Percentiles rank a stretch among this genome's conserved stretches.
These are phyloP conservation scores for Lanmaoa pseudosensibilis DNA, from an alignment of 768 basidiomycete genomes.

Conservation along the genomic window DNA sequence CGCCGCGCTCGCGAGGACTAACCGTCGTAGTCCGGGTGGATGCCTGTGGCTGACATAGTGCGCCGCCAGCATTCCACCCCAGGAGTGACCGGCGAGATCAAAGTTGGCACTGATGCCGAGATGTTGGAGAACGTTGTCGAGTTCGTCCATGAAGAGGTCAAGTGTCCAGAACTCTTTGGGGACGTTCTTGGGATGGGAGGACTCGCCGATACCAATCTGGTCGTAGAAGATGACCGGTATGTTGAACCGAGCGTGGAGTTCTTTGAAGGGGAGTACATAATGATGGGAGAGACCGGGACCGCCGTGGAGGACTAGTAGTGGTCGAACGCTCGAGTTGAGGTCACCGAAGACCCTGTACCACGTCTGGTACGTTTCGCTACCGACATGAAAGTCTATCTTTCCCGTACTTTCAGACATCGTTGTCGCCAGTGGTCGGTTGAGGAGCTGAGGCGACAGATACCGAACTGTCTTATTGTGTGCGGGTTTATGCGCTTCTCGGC, in stretches of 20 bases:
- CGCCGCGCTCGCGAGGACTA: conserved; percentile 35
- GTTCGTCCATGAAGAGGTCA: conserved; percentile 54
- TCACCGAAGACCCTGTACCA: conserved; percentile 48
- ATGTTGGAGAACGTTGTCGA: conserved; percentile 46
- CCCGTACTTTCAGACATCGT: conserved; percentile 26
- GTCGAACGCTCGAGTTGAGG: conserved; percentile 31
- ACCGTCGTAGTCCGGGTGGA: conserved; percentile 39
- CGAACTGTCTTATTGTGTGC: background rate
- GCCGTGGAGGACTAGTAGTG: conserved; percentile 47
- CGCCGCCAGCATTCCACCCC: conserved; percentile 55
- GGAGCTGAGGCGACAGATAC: background rate
- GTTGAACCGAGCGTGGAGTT: conserved; percentile 31
- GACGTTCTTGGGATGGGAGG: conserved; percentile 40
- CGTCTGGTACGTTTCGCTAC: conserved; percentile 36
- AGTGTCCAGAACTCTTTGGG: conserved; percentile 41
- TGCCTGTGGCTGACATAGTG: conserved; percentile 40
- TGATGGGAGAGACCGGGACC: conserved; percentile 42
- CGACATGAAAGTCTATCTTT: conserved; percentile 20
- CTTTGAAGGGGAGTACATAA: conserved; percentile 40
- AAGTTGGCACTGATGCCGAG: conserved; percentile 43
- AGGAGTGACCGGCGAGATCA: conserved; percentile 54
- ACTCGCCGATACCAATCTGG: conserved; percentile 47
- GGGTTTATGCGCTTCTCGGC: too few species aligned
- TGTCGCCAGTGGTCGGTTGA: background rate
- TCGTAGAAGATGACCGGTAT: conserved; percentile 52